Evolutionary conservation across 768 basidiomycete genomes (phyloP).

Genomic region (Rubroboletus satanas): DNA sequence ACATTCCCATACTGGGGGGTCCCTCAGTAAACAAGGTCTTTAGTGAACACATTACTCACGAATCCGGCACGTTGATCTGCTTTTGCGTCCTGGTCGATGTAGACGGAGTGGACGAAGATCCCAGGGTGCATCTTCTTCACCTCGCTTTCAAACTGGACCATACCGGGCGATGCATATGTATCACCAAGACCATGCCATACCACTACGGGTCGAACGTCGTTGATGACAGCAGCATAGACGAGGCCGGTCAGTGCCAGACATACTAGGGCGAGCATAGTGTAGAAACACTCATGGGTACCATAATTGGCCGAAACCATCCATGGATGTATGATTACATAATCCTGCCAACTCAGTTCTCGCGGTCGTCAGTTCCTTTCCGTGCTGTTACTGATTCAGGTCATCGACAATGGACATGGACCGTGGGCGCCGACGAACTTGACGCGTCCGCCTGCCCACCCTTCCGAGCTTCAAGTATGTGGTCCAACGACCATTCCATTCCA

Average conservation of each 20-base stretch:
- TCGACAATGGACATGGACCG: no score
- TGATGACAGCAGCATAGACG: conserved; percentile 12
- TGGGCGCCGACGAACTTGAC: neutral
- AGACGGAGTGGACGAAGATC: conserved; percentile 74
- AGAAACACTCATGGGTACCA: no score
- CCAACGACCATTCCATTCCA: neutral
- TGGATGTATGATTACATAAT: conserved; percentile 4
- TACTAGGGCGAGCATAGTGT: conserved; percentile 11
- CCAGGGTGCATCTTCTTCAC: conserved; percentile 66
- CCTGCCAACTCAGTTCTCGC: no score
- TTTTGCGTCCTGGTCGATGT: conserved; percentile 57
- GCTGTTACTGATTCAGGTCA: no score
- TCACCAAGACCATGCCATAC: conserved; percentile 86
- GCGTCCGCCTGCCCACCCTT: neutral
- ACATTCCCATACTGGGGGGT: conserved; percentile 68
- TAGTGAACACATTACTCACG: conserved; percentile 45
- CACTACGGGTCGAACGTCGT: conserved; percentile 51
- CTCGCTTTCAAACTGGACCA: conserved; percentile 56
- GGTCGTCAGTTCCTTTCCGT: no score
- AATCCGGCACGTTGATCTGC: conserved; percentile 68
- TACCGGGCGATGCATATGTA: conserved; percentile 67
- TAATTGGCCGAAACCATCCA: no score
- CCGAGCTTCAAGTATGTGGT: neutral
- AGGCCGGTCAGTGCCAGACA: conserved; percentile 15
- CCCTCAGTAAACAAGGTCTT: conserved; percentile 1